Conservation (phyloP, 768 basidiomycete genomes). For the Boletus eberwhitei region DNA sequence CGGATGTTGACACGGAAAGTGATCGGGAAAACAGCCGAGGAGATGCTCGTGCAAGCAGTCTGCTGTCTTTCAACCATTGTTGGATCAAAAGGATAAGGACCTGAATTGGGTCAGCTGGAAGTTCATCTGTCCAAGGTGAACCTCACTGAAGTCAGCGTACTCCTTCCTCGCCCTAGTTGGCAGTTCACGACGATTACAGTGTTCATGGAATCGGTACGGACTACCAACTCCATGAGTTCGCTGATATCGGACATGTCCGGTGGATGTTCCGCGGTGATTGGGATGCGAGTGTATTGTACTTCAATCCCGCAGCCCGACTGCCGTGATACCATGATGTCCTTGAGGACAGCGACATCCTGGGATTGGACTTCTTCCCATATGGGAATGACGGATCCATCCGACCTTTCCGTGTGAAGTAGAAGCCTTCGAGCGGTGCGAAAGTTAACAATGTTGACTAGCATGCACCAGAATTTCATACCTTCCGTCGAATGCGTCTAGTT, state of each 20-base stretch:
- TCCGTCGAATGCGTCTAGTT: slow-evolving; percentile 80
- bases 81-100: slow-evolving; percentile 80
- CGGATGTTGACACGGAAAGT: slow-evolving; percentile 42
- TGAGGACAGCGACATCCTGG: slow-evolving; percentile 73
- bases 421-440: slow-evolving; percentile 43
- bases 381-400: slow-evolving; percentile 85
- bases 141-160: slow-evolving; percentile 82
- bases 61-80: slow-evolving; percentile 64
- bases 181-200: slow-evolving; percentile 93
- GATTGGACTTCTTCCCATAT: slow-evolving; percentile 88
- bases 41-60: slow-evolving; percentile 30
- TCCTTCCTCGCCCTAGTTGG: slow-evolving; percentile 90
- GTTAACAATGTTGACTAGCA: background rate
- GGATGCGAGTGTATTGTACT: slow-evolving; percentile 79
- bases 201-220: slow-evolving; percentile 60
- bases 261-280: slow-evolving; percentile 87
- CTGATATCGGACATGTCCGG: slow-evolving; percentile 72
- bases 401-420: slow-evolving; percentile 84
- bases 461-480: slow-evolving; percentile 43
- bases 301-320: slow-evolving; percentile 46
- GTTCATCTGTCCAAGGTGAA: background rate
- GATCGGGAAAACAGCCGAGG: slow-evolving; percentile 33
- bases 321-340: slow-evolving; percentile 79
- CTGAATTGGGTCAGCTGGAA: slow-evolving; percentile 33
- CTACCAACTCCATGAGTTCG: slow-evolving; percentile 75